phyloP scores from a whole-genome alignment of 2,329 filamentous ascomycete genomes.

The Colletotrichum falcatum region DNA sequence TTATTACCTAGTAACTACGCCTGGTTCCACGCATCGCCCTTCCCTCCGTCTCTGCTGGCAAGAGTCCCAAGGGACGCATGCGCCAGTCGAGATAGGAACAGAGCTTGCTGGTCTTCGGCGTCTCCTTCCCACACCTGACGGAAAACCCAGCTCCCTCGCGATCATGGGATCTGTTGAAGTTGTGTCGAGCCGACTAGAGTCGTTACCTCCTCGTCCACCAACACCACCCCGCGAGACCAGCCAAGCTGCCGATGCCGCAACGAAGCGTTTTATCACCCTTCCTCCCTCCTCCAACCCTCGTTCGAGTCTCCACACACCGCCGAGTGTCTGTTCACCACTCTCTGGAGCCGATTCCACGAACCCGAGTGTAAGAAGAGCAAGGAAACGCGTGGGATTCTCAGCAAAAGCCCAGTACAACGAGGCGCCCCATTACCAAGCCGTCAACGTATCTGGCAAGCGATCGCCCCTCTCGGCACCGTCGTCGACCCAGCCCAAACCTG shows the following conservation, averaged over 20 bases:
- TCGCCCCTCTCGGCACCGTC: slow-evolving; percentile 57
- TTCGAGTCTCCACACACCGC: slow-evolving; percentile 63
- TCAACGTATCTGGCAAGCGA: slow-evolving; percentile 52
- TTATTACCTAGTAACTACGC: too few species aligned
- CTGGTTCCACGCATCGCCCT: slow-evolving; percentile 11
- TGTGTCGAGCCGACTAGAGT: slow-evolving; percentile 60
- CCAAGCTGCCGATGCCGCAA: slow-evolving; percentile 51
- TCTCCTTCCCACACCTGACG: slow-evolving; percentile 12
- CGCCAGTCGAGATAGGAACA: slow-evolving; percentile 22
- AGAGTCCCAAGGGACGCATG: slow-evolving; percentile 31
- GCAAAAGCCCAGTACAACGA: slow-evolving; percentile 68
- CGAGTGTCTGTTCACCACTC: slow-evolving; percentile 59
- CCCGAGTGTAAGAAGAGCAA: slow-evolving; percentile 57
- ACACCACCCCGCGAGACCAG: slow-evolving; percentile 72
- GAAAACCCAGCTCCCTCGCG: slow-evolving; percentile 44
- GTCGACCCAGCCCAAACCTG: slow-evolving; percentile 57
- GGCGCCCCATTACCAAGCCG: slow-evolving; percentile 58
- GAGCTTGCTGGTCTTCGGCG: slow-evolving; percentile 27
- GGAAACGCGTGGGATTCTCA: slow-evolving; percentile 70
- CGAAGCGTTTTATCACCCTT: slow-evolving; percentile 52
- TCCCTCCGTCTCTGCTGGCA: slow-evolving; percentile 20
- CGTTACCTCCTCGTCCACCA: slow-evolving; percentile 70
- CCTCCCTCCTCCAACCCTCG: slow-evolving; percentile 54
- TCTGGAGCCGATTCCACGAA: slow-evolving; percentile 56
- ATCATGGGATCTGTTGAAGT: slow-evolving; percentile 56